Conservation (phyloP, 1,139 yeast genomes). For the Pichia sp. region DNA sequence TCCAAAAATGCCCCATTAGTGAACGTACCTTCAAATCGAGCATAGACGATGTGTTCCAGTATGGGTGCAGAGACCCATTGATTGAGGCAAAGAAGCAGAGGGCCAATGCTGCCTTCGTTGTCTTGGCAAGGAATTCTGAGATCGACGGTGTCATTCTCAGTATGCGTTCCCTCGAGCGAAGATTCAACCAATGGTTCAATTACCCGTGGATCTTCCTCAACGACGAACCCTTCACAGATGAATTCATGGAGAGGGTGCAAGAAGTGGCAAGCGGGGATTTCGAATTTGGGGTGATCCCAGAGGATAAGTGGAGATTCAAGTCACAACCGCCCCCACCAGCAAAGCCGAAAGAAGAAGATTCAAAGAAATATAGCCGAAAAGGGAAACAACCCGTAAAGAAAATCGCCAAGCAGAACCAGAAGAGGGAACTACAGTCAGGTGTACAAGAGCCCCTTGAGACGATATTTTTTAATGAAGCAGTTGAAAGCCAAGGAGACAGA, state of each 20-base stretch:
- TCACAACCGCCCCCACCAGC: conserved; percentile 34
- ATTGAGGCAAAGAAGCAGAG: conserved; percentile 34
- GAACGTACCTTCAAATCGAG: conserved; percentile 33
- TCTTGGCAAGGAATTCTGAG: conserved; percentile 75
- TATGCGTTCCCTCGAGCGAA: conserved; percentile 70
- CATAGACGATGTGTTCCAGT: conserved; percentile 43
- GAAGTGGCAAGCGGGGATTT: conserved; percentile 54
- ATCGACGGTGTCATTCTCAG: conserved; percentile 64
- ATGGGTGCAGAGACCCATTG: conserved; percentile 47
- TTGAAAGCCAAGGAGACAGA: conserved; percentile 72
- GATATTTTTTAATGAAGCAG: conserved; percentile 45
- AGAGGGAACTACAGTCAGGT: background rate
- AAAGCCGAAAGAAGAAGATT: background rate
- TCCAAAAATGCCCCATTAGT: conserved; percentile 31
- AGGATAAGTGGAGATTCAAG: conserved; percentile 57
- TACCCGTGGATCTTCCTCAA: conserved; percentile 89
- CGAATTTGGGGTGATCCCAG: conserved; percentile 57
- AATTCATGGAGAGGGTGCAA: conserved; percentile 51
- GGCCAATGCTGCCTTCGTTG: conserved; percentile 80
- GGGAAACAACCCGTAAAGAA: background rate
- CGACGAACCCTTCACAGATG: conserved; percentile 65
- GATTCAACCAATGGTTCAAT: conserved; percentile 84
- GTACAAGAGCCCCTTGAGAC: conserved; percentile 14
- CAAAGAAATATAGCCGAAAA: background rate
- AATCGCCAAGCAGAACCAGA: background rate